Conservation (phyloP, 164 flowering plant species). For the Tetracentron sinense region DNA sequence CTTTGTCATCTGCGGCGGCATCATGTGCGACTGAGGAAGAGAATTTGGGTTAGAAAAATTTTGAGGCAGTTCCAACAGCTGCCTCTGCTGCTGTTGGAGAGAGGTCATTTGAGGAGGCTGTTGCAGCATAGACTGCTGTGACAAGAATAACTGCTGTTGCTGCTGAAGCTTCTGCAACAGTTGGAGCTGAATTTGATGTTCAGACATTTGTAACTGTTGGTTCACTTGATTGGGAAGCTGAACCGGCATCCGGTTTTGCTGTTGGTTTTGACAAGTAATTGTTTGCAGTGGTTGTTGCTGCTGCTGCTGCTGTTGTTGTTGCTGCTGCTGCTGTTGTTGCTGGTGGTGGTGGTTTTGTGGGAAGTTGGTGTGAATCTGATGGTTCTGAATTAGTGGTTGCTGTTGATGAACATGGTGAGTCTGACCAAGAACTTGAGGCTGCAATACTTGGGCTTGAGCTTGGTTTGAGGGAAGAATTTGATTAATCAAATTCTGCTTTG, state of each 20-base stretch:
- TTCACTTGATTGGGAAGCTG: conserved; percentile 44
- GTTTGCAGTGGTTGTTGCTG: conserved; percentile 32
- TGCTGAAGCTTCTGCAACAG: conserved; percentile 77
- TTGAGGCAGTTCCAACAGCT: conserved; percentile 50
- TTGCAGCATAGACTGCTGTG: conserved; percentile 54
- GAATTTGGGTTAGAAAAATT: conserved; percentile 47
- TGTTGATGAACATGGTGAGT: conserved; percentile 40
- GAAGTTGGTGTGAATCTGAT: conserved; percentile 50
- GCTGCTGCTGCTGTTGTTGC: conserved; percentile 22
- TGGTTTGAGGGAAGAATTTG: conserved; percentile 49
- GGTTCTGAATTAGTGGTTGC: conserved; percentile 47
- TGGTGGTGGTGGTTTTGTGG: conserved; percentile 34
- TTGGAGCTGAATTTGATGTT: conserved; percentile 67
- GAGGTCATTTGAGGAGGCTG: conserved; percentile 46
- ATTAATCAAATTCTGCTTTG: conserved; percentile 45
- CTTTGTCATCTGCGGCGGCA: conserved; percentile 45
- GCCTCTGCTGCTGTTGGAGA: conserved; percentile 68
- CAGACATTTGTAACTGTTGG: conserved; percentile 57
- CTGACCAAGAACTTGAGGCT: conserved; percentile 44
- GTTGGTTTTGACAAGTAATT: conserved; percentile 39
- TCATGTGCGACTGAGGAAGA: conserved; percentile 39
- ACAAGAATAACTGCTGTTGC: conserved; percentile 63
- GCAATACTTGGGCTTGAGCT: conserved; percentile 53
- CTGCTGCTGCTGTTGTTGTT: conserved; percentile 28
- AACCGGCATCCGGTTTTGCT: conserved; percentile 33